Evolutionary conservation across 495 filamentous ascomycete genomes (phyloP), one percentile per base, ranked within the genome.

Genomic region (Trichoderma parareesei): DNA sequence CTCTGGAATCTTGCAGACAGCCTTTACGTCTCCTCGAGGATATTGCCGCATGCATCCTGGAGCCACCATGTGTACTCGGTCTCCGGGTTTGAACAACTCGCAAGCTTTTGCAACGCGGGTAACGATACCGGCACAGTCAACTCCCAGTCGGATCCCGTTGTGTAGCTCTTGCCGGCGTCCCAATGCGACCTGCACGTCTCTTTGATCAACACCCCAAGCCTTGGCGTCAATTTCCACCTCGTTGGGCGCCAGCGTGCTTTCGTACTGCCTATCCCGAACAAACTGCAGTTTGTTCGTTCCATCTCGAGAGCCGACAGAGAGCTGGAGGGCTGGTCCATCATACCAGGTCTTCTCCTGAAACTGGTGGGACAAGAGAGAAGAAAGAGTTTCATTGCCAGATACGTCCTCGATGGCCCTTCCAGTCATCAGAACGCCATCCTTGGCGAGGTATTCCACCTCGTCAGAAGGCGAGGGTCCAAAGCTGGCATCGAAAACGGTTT

Each of bases 31-130:
- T 3, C 73, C 69, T 11, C 70, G 70, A 9, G 74, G 70, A 14
- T 66, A 61, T 5, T 77, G 78, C 2, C 71, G 65, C 65, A 84
- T 78, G 40, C 60, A 61, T 11, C 60, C 60, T 4, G 74, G 61
- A 11, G 72, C 73, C 61, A 76, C 64, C 62, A 73, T 71, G 11
- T 72, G 70, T 0, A 84, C 79, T 0, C 75, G 68, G 61, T 82
- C 79, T 9, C 81, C 81, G 4, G 48, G 33, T 4, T 67, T 57
- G 37, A 79, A 64, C 82, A 67, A 72, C n/a, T 76, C 73, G 60
- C 74, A 69, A 9, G 71, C 73, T 11, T 76, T 66, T 8, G 84
- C 85, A 13, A 85, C 70, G 1, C 75, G 71, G 2, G 73, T 78
- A 11, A 88, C 75, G 53, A 68, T 41, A 61, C 59, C 64, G 53